Evolutionary conservation across 176 grass and related monocot species (phyloP), one percentile per base, ranked within the genome.

Genomic region (Zizania latifolia): DNA sequence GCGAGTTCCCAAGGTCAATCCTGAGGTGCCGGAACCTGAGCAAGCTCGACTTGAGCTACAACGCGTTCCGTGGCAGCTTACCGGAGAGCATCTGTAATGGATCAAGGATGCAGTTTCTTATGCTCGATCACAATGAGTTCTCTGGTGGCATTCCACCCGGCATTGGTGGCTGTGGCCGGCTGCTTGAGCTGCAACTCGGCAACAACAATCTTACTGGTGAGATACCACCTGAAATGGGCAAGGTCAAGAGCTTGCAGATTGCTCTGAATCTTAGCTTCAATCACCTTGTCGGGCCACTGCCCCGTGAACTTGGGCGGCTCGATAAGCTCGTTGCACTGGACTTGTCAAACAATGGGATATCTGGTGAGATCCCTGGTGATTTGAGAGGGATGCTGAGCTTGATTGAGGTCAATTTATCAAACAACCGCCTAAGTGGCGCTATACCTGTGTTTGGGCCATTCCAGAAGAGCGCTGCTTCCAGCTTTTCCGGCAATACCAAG

Each of bases 301-400:
- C 94, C 15, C 83, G 26, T 0, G 94, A 98, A 27, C 78, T 98
- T 2, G 91, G 94, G 6, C 81, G 71, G 72, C 91, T 98, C 4
- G 94, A 98, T 81, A 98, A 98, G 81, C 85, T 98, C 3, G 91
- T 98, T 2, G 81, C 79, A 10, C 76, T 98, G 53, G 94, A 98
- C 72, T 65, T 98, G 34, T 98, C 91, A 3, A 89, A 81, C 89
- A 98, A 98, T 74, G 83, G 86, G 51, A 86, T 98, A 68, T 94
- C 94, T 23, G 88, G 90, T 2, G 71, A 84, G 66, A 92, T 98
- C 71, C 91, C 94, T 16, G 59, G 44, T 26, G 94, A 93, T 19
- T 83, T 98, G 81, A 92, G 71, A 88, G 94, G 94, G 60, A 93
- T 98, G 94, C 68, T 98, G 72, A 98, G 94, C 74, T 92, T 98